A percentile compares a stretch with the other conserved stretches of the same genome.
Conservation (phyloP, 1,139 yeast species). For the Nakaseomyces nivariensis region DNA sequence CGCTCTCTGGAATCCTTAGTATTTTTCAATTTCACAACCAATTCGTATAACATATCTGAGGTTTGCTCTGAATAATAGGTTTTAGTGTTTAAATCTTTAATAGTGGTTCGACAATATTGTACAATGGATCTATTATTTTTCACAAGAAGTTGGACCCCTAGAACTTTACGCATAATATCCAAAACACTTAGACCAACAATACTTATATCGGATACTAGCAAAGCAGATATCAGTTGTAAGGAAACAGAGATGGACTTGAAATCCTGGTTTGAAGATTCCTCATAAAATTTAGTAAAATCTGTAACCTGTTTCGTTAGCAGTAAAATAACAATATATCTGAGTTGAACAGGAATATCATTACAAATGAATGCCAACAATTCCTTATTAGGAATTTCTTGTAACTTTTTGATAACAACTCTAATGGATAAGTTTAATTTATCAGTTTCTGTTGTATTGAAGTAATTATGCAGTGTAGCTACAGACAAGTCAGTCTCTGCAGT, state of each 20-base stretch:
- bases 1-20: constrained; percentile 9
- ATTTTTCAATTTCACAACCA: constrained; percentile 18
- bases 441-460: constrained; percentile 43
- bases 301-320: constrained; percentile 32
- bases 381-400: constrained; percentile 29
- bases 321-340: constrained; percentile 59
- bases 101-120: constrained; percentile 20
- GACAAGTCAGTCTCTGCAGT: constrained; percentile 28
- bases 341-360: constrained; percentile 79
- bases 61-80: constrained; percentile 29
- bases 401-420: constrained; percentile 34
- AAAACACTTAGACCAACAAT: constrained; percentile 86
- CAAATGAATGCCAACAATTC: constrained; percentile 54
- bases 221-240: constrained; percentile 48
- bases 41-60: constrained; percentile 27
- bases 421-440: constrained; percentile 42
- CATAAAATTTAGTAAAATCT: constrained; percentile 11
- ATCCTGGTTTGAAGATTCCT: constrained; percentile 10
- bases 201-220: constrained; percentile 70
- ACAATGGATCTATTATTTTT: constrained; percentile 23
- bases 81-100: constrained; percentile 26
- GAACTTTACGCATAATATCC: constrained; percentile 60
- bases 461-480: constrained; percentile 38
- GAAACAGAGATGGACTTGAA: constrained; percentile 36
- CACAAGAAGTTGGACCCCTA: constrained; percentile 44